A percentile compares a stretch with the other conserved stretches of the same genome.
Evolutionary conservation across 352 stramenopile species (phyloP).

Genomic region (Phytophthora hibernalis): DNA sequence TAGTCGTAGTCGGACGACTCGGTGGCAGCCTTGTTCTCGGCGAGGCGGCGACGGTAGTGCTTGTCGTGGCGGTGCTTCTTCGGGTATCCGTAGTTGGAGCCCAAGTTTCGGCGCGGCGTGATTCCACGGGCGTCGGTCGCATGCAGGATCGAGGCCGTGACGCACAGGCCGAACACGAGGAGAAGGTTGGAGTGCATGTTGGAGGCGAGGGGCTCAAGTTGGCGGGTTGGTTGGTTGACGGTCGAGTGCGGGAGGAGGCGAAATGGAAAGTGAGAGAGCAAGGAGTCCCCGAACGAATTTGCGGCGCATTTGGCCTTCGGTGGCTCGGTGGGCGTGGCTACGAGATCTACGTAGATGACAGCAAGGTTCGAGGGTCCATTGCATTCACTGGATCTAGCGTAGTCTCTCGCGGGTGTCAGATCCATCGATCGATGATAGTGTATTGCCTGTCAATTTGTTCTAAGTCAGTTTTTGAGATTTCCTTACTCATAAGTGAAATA

Average conservation of each 20-base stretch:
- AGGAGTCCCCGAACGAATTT: not conserved
- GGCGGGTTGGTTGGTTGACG: conserved; percentile 1
- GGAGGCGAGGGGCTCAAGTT: not conserved
- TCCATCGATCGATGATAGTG: not conserved
- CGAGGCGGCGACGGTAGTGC: conserved; percentile 31
- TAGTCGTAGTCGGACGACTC: conserved; percentile 28
- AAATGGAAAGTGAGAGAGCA: conserved; percentile 12
- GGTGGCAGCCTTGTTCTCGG: conserved; percentile 15
- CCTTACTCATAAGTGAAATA: too few species aligned
- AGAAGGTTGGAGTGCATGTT: conserved; percentile 33
- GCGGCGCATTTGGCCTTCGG: not conserved
- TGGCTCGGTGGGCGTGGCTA: not conserved
- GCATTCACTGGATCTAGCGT: too few species aligned
- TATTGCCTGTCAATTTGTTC: not conserved
- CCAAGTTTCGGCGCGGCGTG: conserved; percentile 17
- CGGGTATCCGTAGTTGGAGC: conserved; percentile 18
- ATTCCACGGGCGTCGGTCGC: conserved; percentile 8
- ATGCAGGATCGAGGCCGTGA: conserved; percentile 13
- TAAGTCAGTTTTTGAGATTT: too few species aligned
- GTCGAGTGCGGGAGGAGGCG: conserved; percentile 5
- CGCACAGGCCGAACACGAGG: conserved; percentile 19
- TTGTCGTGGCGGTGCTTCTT: conserved; percentile 18
- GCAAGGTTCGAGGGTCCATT: not conserved
- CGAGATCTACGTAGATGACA: not conserved
- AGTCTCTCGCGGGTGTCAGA: not conserved